Percentiles rank a stretch among this genome's conserved stretches.
Evolutionary conservation across 148 eudicot genomes (phyloP).

Genomic region (Persicaria maculosa): DNA sequence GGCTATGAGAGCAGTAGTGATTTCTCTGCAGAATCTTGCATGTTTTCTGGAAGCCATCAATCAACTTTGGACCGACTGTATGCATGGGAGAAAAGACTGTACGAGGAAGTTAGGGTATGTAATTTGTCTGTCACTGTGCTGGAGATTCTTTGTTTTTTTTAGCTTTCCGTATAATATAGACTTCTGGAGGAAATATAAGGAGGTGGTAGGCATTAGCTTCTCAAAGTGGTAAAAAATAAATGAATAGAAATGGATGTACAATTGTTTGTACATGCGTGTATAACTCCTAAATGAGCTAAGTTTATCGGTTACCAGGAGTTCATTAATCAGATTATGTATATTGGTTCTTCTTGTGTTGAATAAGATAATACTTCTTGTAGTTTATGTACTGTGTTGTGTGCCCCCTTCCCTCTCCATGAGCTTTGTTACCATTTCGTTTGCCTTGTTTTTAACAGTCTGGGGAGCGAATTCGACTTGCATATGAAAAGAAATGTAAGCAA

Average conservation of each 20-base stretch:
- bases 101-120: constrained; percentile 91
- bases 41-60: constrained; percentile 70
- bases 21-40: constrained; percentile 59
- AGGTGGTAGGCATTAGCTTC: constrained; percentile 6
- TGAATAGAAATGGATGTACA: neutral
- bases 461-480: constrained; percentile 68
- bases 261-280: neutral
- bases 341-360: neutral
- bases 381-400: neutral
- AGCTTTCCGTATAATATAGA: neutral
- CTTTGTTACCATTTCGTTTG: neutral
- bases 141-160: neutral
- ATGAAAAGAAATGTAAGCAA: constrained; percentile 80
- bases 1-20: constrained; percentile 57
- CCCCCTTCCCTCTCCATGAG: neutral
- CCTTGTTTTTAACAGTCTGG: constrained; percentile 47
- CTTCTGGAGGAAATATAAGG: neutral
- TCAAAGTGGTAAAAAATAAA: neutral
- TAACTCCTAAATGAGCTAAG: neutral
- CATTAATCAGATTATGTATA: neutral
- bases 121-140: neutral
- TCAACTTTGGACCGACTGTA: constrained; percentile 77
- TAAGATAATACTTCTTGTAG: neutral
- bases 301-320: neutral
- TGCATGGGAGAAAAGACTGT: constrained; percentile 96